Conservation (phyloP, 1,139 yeast genomes). For the Pichia sp. region DNA sequence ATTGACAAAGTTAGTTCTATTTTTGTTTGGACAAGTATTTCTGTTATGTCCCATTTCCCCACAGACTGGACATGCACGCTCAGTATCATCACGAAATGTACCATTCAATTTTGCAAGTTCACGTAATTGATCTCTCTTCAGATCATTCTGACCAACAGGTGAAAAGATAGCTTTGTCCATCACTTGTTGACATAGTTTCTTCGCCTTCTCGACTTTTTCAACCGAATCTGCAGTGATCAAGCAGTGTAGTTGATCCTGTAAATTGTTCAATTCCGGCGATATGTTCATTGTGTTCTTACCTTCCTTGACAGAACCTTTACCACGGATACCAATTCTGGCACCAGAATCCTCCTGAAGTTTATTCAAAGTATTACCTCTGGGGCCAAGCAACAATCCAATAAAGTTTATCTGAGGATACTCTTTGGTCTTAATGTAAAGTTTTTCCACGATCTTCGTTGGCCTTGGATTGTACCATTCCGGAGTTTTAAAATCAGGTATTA, state of each 20-base stretch:
- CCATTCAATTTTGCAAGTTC: slow-evolving; percentile 94
- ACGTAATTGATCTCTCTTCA: slow-evolving; percentile 84
- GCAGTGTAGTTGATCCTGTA: slow-evolving; percentile 84
- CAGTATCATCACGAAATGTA: slow-evolving; percentile 72
- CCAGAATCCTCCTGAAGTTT: slow-evolving; percentile 80
- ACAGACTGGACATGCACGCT: slow-evolving; percentile 56
- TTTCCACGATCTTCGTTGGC: slow-evolving; percentile 66
- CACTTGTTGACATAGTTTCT: slow-evolving; percentile 67
- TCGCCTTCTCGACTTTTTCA: slow-evolving; percentile 72
- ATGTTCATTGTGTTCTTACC: slow-evolving; percentile 59
- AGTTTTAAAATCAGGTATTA: slow-evolving; percentile 74
- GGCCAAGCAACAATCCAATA: slow-evolving; percentile 87
- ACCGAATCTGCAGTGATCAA: slow-evolving; percentile 80
- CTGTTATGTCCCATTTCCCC: slow-evolving; percentile 61
- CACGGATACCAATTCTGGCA: slow-evolving; percentile 82
- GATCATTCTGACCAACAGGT: slow-evolving; percentile 90
- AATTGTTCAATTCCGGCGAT: slow-evolving; percentile 43
- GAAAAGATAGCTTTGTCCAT: slow-evolving; percentile 79
- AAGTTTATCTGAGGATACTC: slow-evolving; percentile 92
- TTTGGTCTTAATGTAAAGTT: slow-evolving; percentile 76
- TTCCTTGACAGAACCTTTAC: slow-evolving; percentile 92
- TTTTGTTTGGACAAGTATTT: slow-evolving; percentile 54
- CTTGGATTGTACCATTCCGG: slow-evolving; percentile 67
- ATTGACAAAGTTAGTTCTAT: slow-evolving; percentile 47
- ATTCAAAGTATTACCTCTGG: slow-evolving; percentile 88